Percentiles rank a stretch among this genome's conserved stretches.
phyloP scores from a whole-genome alignment of 2,329 filamentous ascomycete genomes.

The Blastomyces percursus region DNA sequence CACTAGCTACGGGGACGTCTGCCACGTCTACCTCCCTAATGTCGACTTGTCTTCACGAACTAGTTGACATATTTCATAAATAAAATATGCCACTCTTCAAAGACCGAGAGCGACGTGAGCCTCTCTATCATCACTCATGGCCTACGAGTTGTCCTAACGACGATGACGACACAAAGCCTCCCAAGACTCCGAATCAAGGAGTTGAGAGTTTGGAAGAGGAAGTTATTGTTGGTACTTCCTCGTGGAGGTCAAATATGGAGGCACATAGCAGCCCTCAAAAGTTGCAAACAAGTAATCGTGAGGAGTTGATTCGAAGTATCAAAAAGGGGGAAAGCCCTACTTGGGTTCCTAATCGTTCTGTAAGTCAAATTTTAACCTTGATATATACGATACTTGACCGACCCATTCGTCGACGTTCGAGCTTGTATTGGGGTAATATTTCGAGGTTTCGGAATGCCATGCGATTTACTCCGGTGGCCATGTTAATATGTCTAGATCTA shows the following conservation, averaged over 20 bases:
- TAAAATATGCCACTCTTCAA: conserved; percentile 22
- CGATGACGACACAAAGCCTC: conserved; percentile 10
- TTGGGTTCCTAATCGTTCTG: conserved; percentile 58
- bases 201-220: conserved; percentile 9
- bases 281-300: conserved; percentile 45
- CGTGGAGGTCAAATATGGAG: conserved; percentile 12
- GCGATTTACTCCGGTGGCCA: conserved; percentile 18
- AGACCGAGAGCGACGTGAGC: conserved; percentile 23
- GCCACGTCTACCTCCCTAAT: conserved; percentile 12
- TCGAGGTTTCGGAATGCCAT: conserved; percentile 1
- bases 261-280: conserved; percentile 14
- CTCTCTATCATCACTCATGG: conserved; percentile 19
- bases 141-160: conserved; percentile 1
- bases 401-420: background rate
- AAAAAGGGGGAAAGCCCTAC: conserved; percentile 68
- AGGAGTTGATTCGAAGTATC: conserved; percentile 70
- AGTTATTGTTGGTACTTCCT: conserved; percentile 12
- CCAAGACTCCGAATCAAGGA: conserved; percentile 14
- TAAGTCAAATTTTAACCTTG: conserved; percentile 22
- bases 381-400: background rate
- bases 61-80: conserved; percentile 7
- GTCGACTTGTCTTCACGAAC: conserved; percentile 1
- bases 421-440: conserved; percentile 8
- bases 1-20: conserved; percentile 7
- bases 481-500: background rate